A percentile compares a stretch with the other conserved stretches of the same genome.
phyloP scores from a whole-genome alignment of 352 stramenopile genomes.

The Pythium apleroticum region DNA sequence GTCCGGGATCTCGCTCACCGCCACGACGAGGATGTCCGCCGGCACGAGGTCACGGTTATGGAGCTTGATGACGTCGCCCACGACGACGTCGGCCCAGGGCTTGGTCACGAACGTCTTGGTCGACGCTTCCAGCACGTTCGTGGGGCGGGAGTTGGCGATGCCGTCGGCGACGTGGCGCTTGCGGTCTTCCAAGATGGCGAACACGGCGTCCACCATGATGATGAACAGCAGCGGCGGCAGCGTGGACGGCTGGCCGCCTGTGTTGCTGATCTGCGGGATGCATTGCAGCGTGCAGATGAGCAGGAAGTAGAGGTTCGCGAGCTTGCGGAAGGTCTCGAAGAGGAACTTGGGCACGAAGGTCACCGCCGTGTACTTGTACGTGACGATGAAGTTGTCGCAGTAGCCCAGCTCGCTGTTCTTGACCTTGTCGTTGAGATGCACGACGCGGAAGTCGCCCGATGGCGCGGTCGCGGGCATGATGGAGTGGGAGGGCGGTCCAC shows the following conservation, averaged over 20 bases:
- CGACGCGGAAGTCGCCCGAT: slow-evolving; percentile 45
- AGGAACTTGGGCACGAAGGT: slow-evolving; percentile 92
- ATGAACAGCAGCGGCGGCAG: slow-evolving; percentile 90
- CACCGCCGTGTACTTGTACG: slow-evolving; percentile 89
- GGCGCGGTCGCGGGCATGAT: slow-evolving; percentile 23
- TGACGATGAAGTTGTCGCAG: slow-evolving; percentile 90
- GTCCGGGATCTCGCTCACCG: slow-evolving; percentile 64
- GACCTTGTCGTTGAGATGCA: slow-evolving; percentile 58
- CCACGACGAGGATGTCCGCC: slow-evolving; percentile 83
- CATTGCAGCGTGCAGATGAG: slow-evolving; percentile 87
- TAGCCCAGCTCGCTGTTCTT: slow-evolving; percentile 60
- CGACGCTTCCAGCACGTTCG: slow-evolving; percentile 52
- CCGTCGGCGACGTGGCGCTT: slow-evolving; percentile 85
- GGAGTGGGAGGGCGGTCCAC: not conserved
- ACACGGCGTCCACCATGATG: slow-evolving; percentile 88
- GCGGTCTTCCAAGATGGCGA: slow-evolving; percentile 86
- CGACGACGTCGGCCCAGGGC: slow-evolving; percentile 78
- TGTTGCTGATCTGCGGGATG: slow-evolving; percentile 91
- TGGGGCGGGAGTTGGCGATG: slow-evolving; percentile 74
- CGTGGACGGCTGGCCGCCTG: slow-evolving; percentile 81
- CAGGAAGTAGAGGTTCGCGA: slow-evolving; percentile 94
- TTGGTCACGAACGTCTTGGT: slow-evolving; percentile 51
- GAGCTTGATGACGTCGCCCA: slow-evolving; percentile 84
- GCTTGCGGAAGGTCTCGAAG: slow-evolving; percentile 89
- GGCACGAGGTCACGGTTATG: slow-evolving; percentile 82